Conservation (phyloP, 495 filamentous ascomycete genomes). For the Neurospora sp. region DNA sequence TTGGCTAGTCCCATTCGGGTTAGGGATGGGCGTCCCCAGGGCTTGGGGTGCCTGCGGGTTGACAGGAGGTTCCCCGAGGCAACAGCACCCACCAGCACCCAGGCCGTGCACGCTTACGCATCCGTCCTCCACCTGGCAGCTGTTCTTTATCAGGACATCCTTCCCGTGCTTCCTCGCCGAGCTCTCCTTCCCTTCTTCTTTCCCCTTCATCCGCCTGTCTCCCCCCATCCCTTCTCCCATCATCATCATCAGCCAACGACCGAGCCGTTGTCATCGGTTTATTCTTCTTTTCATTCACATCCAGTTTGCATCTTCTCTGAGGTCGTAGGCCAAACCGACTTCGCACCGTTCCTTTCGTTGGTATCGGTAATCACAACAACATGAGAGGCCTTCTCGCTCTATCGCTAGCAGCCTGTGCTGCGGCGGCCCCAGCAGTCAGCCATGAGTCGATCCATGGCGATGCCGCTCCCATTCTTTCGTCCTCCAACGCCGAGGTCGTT, state of each 20-base stretch:
- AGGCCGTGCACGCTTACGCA: slow-evolving; percentile 15
- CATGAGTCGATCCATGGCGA: slow-evolving; percentile 75
- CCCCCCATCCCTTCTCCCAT: slow-evolving; percentile 25
- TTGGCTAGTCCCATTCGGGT: slow-evolving; percentile 10
- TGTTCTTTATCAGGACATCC: slow-evolving; percentile 22
- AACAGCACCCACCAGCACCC: slow-evolving; percentile 6
- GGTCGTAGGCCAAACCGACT: slow-evolving; percentile 37
- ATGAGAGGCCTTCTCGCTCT: slow-evolving; percentile 69
- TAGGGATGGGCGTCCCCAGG: slow-evolving; percentile 9
- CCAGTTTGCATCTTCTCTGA: slow-evolving; percentile 6
- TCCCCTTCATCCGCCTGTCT: slow-evolving; percentile 17
- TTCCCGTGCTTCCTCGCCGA: slow-evolving; percentile 23
- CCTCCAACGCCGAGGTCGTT: slow-evolving; percentile 59
- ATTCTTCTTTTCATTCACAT: slow-evolving; percentile 13
- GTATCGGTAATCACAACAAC: slow-evolving; percentile 23
- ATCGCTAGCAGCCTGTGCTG: slow-evolving; percentile 54
- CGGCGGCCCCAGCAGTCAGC: slow-evolving; percentile 64
- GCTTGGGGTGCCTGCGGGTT: slow-evolving; percentile 5
- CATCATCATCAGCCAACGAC: slow-evolving; percentile 24
- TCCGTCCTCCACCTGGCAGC: slow-evolving; percentile 2
- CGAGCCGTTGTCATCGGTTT: slow-evolving; percentile 11
- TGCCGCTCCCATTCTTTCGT: slow-evolving; percentile 80
- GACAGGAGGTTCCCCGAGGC: slow-evolving; percentile 15
- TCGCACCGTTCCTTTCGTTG: slow-evolving; percentile 19
- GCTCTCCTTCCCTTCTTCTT: slow-evolving; percentile 18